Evolutionary conservation across 768 basidiomycete species (phyloP).

Genomic region (Boletus fagicola): DNA sequence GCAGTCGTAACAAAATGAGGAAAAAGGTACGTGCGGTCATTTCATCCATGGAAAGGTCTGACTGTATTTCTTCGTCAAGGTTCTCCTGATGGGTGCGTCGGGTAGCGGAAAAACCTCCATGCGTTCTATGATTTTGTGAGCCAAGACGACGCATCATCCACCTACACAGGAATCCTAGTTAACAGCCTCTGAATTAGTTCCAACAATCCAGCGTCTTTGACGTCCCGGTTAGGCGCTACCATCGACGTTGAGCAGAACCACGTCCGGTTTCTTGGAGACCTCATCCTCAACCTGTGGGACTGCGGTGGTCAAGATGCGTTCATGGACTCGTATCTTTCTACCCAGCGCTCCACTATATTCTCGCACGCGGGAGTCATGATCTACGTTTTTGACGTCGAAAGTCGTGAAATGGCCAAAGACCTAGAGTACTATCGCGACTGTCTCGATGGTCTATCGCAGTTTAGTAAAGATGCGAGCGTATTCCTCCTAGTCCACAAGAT

Average conservation of each 20-base stretch:
- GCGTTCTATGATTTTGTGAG: slow-evolving; percentile 98
- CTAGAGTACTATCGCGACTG: slow-evolving; percentile 91
- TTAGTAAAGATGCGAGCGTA: slow-evolving; percentile 78
- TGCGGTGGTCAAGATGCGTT: slow-evolving; percentile 98
- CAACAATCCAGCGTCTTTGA: slow-evolving; percentile 91
- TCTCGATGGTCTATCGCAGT: slow-evolving; percentile 74
- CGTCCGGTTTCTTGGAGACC: slow-evolving; percentile 93
- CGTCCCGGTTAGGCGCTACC: slow-evolving; percentile 89
- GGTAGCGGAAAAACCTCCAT: slow-evolving; percentile 96
- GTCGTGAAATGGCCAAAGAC: slow-evolving; percentile 81
- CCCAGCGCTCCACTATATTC: slow-evolving; percentile 93
- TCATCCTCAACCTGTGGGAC: slow-evolving; percentile 97
- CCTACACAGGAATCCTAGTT: slow-evolving; percentile 5
- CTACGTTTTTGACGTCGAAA: slow-evolving; percentile 96
- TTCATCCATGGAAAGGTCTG: neutral
- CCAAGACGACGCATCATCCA: slow-evolving; percentile 7
- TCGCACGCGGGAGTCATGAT: slow-evolving; percentile 96
- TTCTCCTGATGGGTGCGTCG: slow-evolving; percentile 96
- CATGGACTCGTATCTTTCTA: slow-evolving; percentile 94
- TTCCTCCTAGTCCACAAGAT: slow-evolving; percentile 97
- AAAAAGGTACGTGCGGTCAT: slow-evolving; percentile 26
- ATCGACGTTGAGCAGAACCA: slow-evolving; percentile 98
- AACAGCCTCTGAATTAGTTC: slow-evolving; percentile 51
- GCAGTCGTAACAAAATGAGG: slow-evolving; percentile 26
- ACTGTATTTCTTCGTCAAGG: slow-evolving; percentile 44